phyloP scores from a whole-genome alignment of 192 early-diverging fungal genomes.

The Backusella westeae region DNA sequence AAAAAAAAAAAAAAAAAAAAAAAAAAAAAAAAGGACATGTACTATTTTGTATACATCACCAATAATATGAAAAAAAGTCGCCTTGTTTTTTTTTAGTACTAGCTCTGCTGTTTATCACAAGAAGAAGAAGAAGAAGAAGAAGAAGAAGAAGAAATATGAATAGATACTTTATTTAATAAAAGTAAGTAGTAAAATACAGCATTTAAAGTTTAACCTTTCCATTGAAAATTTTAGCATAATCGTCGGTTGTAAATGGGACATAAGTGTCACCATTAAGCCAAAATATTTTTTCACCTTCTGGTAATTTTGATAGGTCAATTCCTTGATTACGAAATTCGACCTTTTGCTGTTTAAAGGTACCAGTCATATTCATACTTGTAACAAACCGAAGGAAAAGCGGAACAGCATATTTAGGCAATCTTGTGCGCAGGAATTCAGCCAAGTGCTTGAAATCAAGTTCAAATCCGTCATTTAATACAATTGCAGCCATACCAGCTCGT shows the following conservation, averaged over 20 bases:
- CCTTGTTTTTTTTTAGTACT: too few species aligned
- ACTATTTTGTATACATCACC: too few species aligned
- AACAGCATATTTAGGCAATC: constrained; percentile 63
- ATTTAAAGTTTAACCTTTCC: constrained; percentile 31
- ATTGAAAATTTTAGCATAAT: constrained; percentile 9
- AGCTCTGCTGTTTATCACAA: too few species aligned
- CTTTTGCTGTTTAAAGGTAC: constrained; percentile 53
- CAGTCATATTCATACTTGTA: constrained; percentile 45
- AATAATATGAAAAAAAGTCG: too few species aligned
- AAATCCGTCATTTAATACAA: constrained; percentile 41
- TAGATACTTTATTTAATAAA: too few species aligned
- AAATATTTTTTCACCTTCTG: constrained; percentile 32
- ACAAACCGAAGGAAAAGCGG: constrained; percentile 62
- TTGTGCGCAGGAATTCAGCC: constrained; percentile 23
- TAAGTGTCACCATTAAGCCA: constrained; percentile 45
- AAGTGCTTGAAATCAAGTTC: constrained; percentile 42
- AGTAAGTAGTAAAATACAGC: background rate
- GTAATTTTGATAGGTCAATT: constrained; percentile 35
- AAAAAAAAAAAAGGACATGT: too few species aligned
- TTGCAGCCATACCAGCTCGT: constrained; percentile 64
- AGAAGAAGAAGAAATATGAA: too few species aligned
- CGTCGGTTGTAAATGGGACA: constrained; percentile 37
- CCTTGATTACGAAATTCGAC: constrained; percentile 48
- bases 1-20: too few species aligned
- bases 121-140: too few species aligned